Conservation (phyloP, 257 asterid species). For the Sherardia arvensis region DNA sequence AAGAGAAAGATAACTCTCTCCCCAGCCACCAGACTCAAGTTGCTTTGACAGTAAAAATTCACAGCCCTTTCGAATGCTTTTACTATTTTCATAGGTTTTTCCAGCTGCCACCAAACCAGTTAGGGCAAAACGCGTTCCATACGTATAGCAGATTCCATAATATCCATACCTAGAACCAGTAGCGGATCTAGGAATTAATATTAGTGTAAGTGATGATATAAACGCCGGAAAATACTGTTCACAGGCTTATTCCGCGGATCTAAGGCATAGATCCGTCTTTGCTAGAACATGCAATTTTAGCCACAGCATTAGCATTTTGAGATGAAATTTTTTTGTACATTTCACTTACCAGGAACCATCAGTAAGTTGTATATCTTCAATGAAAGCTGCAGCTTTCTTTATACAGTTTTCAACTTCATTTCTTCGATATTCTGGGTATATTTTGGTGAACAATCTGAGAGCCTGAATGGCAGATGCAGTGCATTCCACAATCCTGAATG, state of each 20-base stretch:
- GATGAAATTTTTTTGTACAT: too few relatives aligned
- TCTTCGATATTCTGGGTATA: constrained; percentile 31
- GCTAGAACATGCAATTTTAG: too few relatives aligned
- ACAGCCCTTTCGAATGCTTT: constrained; percentile 43
- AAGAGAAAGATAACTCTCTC: constrained; percentile 63
- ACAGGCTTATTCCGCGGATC: too few relatives aligned
- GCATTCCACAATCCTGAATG: constrained; percentile 55
- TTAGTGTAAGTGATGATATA: background rate
- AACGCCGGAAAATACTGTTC: too few relatives aligned
- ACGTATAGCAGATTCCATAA: constrained; percentile 73
- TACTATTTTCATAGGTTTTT: constrained; percentile 33
- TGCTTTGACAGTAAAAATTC: constrained; percentile 58
- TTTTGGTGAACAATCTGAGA: constrained; percentile 25
- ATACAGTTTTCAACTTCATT: constrained; percentile 39
- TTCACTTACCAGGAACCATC: constrained; percentile 56
- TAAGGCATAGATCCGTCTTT: too few relatives aligned
- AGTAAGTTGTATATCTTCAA: constrained; percentile 38
- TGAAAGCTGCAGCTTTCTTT: constrained; percentile 37
- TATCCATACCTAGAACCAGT: constrained; percentile 58
- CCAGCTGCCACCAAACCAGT: constrained; percentile 46
- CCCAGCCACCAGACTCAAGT: constrained; percentile 67
- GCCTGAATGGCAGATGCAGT: constrained; percentile 54
- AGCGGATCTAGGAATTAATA: too few relatives aligned
- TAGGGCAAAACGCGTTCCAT: constrained; percentile 68
- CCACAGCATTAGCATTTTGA: too few relatives aligned